A percentile compares a stretch with the other conserved stretches of the same genome.
These are phyloP conservation scores for Leishmania tropica DNA, from an alignment of 208 protist species.

Conservation along the genomic window DNA sequence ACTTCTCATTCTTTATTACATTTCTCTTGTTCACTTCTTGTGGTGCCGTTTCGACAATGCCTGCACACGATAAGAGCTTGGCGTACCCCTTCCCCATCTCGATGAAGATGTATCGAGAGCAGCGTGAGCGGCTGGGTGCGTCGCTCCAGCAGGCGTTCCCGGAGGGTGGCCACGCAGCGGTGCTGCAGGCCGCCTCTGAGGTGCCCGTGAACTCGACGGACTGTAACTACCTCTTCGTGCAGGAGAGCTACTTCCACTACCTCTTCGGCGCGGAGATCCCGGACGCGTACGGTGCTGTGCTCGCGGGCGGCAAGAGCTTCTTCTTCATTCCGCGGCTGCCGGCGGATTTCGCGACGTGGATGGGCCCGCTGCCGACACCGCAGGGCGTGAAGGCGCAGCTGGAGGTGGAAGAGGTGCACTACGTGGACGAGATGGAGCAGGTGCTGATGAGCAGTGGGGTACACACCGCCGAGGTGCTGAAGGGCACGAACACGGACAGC, in stretches of 20 bases:
- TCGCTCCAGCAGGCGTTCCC: constrained; percentile 45
- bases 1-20: neutral
- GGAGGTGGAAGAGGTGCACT: constrained; percentile 83
- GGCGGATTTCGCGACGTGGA: constrained; percentile 90
- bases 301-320: constrained; percentile 59
- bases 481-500: constrained; percentile 85
- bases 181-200: constrained; percentile 82
- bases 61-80: constrained; percentile 18
- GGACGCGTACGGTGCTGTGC: constrained; percentile 80
- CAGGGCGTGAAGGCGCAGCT: constrained; percentile 57
- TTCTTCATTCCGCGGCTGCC: constrained; percentile 90
- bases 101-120: constrained; percentile 85
- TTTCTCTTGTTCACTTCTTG: neutral
- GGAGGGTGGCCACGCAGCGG: constrained; percentile 60
- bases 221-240: constrained; percentile 88
- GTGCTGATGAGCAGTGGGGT: constrained; percentile 53
- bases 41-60: constrained; percentile 11
- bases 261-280: constrained; percentile 90
- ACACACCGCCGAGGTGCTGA: constrained; percentile 73
- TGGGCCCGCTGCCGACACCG: constrained; percentile 84
- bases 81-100: constrained; percentile 77
- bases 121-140: constrained; percentile 72
- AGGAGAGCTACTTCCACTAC: constrained; percentile 96
- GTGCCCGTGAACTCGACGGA: constrained; percentile 91
- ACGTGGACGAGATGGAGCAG: constrained; percentile 76